phyloP scores from a whole-genome alignment of 805 yeast genomes.

The Candida andamanensis region DNA sequence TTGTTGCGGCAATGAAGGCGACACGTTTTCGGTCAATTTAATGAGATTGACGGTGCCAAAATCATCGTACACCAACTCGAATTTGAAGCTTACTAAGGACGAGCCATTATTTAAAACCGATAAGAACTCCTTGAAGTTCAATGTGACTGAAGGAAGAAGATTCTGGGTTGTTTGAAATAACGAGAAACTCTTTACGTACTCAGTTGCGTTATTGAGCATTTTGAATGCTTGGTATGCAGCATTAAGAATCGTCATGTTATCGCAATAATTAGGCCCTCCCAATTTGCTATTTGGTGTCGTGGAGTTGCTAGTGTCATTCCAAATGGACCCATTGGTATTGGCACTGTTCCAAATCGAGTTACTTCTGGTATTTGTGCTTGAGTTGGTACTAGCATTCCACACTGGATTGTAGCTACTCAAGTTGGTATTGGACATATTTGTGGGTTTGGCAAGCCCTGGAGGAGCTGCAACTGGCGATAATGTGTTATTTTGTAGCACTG shows the following conservation, averaged over 20 bases:
- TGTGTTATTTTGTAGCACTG: too few species aligned
- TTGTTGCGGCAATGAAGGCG: constrained; percentile 2
- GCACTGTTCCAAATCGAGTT: constrained; percentile 29
- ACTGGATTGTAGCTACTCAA: too few species aligned
- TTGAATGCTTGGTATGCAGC: constrained; percentile 40
- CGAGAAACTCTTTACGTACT: constrained; percentile 30
- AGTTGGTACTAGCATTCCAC: too few species aligned
- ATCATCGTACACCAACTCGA: constrained; percentile 43
- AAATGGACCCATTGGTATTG: constrained; percentile 1
- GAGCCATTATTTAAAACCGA: constrained; percentile 18
- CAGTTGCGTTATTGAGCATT: constrained; percentile 29
- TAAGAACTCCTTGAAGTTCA: constrained; percentile 29
- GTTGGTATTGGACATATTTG: too few species aligned
- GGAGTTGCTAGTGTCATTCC: background rate
- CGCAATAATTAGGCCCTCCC: background rate
- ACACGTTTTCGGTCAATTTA: constrained; percentile 17
- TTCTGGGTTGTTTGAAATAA: constrained; percentile 28
- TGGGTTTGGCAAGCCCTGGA: constrained; percentile 2
- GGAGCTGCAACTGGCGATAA: constrained; percentile 6
- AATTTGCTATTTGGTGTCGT: constrained; percentile 2
- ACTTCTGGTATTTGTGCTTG: constrained; percentile 13
- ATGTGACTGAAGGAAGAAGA: constrained; percentile 22
- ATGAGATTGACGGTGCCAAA: constrained; percentile 41
- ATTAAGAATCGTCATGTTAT: constrained; percentile 25
- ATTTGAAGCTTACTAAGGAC: constrained; percentile 20